Base-by-base conservation (phyloP, 495 filamentous ascomycete genomes). In the Annulohypoxylon nitens region DNA sequence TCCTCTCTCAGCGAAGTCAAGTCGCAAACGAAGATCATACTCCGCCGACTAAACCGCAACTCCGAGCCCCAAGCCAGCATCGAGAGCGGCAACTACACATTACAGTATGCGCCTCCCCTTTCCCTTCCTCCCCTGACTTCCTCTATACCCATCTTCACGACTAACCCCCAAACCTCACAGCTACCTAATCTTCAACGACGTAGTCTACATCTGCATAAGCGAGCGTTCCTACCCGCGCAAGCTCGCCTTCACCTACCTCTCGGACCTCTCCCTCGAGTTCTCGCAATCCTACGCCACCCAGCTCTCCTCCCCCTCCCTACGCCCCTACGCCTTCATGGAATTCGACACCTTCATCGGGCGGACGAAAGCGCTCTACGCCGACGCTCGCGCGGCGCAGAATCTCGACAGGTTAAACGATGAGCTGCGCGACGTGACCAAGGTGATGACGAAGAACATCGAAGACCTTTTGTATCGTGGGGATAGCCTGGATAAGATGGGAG, bases 391-490 rank as follows among this genome's bases (percentile, higher is more conserved):
- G 4, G 90, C 92, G 5, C 85, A 88, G 78, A 98, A 97, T 80
- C 86, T 98, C 47, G 93, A 93, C 79, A 93, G 93, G 76, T 82
- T 97, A 70, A 97, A 98, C 76, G 93, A 97, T 78, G 96, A 99
- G 85, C 88, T 99, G 48, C 90, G 94, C 76, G 96, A 98, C 87
- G 96, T 99, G 60, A 98, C 96, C 12, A 93, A 97, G 81, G 95
- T 98, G 72, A 99, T 99, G 96, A 98, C 96, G 36, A 99, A 98
- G 88, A 99, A 99, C 80, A 99, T 99, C 77, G 96, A 99, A 84
- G 96, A 99, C 80, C 81, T 99, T 78, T 81, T 99, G 65, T 99
- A 99, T 78, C 87, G 96, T 61, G 96, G 96, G 8, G 96, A 98
- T 78, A 96, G 91, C 76, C 82, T 99, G 70, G 97, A 99, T 83